phyloP scores from a whole-genome alignment of 768 basidiomycete genomes.

The Kwoniella mangroviensis region DNA sequence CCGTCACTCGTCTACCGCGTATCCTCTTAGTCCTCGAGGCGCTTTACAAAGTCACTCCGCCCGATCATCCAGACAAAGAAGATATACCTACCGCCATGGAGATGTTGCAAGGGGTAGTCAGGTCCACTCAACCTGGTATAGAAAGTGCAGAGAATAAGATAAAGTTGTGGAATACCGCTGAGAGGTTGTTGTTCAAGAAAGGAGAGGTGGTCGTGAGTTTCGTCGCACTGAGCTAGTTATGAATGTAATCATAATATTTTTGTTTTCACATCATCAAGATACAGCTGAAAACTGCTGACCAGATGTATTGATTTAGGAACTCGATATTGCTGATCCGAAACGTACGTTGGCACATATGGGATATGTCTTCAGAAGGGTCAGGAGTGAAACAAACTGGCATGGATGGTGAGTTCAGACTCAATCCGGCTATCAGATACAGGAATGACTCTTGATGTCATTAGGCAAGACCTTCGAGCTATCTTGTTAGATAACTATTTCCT shows the following conservation, averaged over 20 bases:
- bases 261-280: no score
- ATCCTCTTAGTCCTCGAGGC: slow-evolving; percentile 75
- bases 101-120: slow-evolving; percentile 73
- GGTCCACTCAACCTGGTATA: slow-evolving; percentile 81
- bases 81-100: slow-evolving; percentile 72
- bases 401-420: slow-evolving; percentile 63
- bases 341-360: slow-evolving; percentile 74
- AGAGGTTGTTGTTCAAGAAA: slow-evolving; percentile 72
- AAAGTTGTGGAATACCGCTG: slow-evolving; percentile 79
- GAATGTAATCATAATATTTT: background rate
- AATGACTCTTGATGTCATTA: background rate
- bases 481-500: slow-evolving; percentile 53
- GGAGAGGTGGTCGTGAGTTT: slow-evolving; percentile 78
- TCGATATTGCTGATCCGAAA: slow-evolving; percentile 76
- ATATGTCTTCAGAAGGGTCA: slow-evolving; percentile 66
- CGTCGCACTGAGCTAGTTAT: background rate
- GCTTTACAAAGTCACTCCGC: slow-evolving; percentile 65
- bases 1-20: slow-evolving; percentile 85
- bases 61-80: slow-evolving; percentile 78
- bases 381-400: slow-evolving; percentile 70
- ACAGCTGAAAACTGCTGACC: slow-evolving; percentile 2
- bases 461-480: slow-evolving; percentile 52
- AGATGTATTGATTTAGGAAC: slow-evolving; percentile 64
- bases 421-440: background rate
- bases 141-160: slow-evolving; percentile 89